Base-by-base conservation (phyloP, 208 protist genomes). In the Leishmania arabica region DNA sequence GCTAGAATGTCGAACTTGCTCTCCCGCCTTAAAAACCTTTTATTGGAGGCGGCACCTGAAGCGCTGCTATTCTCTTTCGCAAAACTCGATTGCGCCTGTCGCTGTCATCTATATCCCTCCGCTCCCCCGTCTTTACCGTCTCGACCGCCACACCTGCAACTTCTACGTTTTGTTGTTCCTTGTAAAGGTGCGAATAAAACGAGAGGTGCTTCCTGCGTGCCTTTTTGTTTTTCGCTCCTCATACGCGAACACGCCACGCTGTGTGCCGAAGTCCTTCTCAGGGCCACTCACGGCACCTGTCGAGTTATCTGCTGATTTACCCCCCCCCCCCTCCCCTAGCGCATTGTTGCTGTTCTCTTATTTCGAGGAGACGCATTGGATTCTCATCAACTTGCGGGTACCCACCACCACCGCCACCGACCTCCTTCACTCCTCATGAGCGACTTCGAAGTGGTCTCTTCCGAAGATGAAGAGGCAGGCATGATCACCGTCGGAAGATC, bases 371-470 rank as follows among this genome's bases (percentile, higher is more conserved):
- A 31, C 70, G 24, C 70, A 40, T 56, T 56, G 45, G 1, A 34
- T 51, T 34, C n/a, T 15, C 6, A 37, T 75, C 17, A 34, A 31
- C 53, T 51, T 62, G 31, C 34, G 6, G 34, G 45, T 21, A 27
- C 42, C 31, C 70, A 75, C 70, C 40, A 75, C n/a, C 51, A 47
- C 13, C 47, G 40, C 69, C 40, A 51, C 27, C 40, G 31, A 42
- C 31, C n/a, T 37, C 42, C 4, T 62, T 51, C 19, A 58, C 27
- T 73, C 31, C 19, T 58, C 19, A 86, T 86, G 82, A 86, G 82
- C 60, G 82, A 86, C 74, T 82, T 81, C 69, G 82, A 86, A 21
- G 24, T 86, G 6, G 82, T 79, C 45, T 80, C 66, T 49, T 82
- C 78, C n/a, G 82, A 86, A 40, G 82, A 86, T 71, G 82, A 86